Base-by-base conservation (phyloP, 495 filamentous ascomycete species). In the Penicillium maclennaniae region DNA sequence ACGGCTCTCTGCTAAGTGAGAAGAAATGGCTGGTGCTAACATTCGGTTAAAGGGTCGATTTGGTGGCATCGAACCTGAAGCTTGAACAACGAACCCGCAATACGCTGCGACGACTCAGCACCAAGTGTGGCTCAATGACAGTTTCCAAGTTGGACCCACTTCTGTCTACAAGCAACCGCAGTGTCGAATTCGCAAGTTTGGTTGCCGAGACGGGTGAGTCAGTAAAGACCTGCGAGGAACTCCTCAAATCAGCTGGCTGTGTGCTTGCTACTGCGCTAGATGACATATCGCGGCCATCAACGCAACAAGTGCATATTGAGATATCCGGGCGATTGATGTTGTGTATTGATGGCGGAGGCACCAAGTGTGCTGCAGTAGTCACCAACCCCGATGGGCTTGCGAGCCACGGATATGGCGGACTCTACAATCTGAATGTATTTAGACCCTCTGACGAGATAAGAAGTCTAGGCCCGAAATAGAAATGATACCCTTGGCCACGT, bases 271-370 rank as follows among this genome's bases (percentile, higher is more conserved):
- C 42, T 15, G 69, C 66, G 19, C 40, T 73, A 36, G 40, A 59
- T 14, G 37, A 39, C 26, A 37, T 36, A 34, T 26, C 28, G 3
- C 45, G 19, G 16, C 40, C 31, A 17, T n/a, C 4, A 14, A 5
- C 15, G 0, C 25, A 8, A 16, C 8, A 4, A 28, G 26, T 8
- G 7, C 6, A 3, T 17, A 25, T 3, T 2, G 10, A 7, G 21
- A 38, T 5, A 23, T 14, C 0, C 31, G 40, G 20, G 34, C 23
- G 5, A 53, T 66, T n/a, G 53, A n/a, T 61, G n/a, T 54, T 74
- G 8, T 73, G 71, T 31, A 65, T 74, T 20, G 71, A 74, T 60
- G 70, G 67, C 4, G 71, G 71, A 14, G 70, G 68, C 4, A 70
- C 56, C 3, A 73, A 72, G 46, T 70, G 67, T 25, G 63, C 67